phyloP scores from a whole-genome alignment of 768 basidiomycete genomes.

The Chalciporus sphaerocephalus region DNA sequence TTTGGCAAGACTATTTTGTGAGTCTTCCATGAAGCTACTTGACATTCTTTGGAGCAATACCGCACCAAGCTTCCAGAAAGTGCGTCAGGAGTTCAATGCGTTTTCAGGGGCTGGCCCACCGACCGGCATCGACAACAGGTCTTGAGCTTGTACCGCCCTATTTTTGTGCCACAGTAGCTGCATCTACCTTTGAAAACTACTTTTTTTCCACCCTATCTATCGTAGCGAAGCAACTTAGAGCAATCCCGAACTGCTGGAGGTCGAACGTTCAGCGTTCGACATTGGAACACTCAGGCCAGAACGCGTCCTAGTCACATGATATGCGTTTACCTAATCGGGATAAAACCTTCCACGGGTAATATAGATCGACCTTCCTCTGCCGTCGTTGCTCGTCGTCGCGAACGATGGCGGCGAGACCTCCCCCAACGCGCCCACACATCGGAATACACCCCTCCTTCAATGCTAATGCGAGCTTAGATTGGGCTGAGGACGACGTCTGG shows the following conservation, averaged over 20 bases:
- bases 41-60: constrained; percentile 30
- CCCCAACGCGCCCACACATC: constrained; percentile 71
- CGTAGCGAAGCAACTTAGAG: not conserved
- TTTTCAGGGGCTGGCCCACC: not conserved
- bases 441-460: constrained; percentile 49
- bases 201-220: not conserved
- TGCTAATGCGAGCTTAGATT: constrained; percentile 51
- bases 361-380: not conserved
- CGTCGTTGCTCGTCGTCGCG: constrained; percentile 18
- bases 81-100: not conserved
- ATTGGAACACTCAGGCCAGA: too few species aligned
- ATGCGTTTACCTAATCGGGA: not conserved
- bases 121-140: constrained; percentile 23
- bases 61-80: constrained; percentile 19
- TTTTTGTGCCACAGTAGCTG: constrained; percentile 21
- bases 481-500: constrained; percentile 88
- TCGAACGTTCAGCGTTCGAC: too few species aligned
- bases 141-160: constrained; percentile 24
- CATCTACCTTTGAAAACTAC: constrained; percentile 25
- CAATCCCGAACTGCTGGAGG: too few species aligned
- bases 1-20: constrained; percentile 21
- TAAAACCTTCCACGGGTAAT: constrained; percentile 7
- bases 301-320: not conserved
- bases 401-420: constrained; percentile 54
- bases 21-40: constrained; percentile 27